Conservation (phyloP, 495 filamentous ascomycete species). For the Penicillium crystallinum region DNA sequence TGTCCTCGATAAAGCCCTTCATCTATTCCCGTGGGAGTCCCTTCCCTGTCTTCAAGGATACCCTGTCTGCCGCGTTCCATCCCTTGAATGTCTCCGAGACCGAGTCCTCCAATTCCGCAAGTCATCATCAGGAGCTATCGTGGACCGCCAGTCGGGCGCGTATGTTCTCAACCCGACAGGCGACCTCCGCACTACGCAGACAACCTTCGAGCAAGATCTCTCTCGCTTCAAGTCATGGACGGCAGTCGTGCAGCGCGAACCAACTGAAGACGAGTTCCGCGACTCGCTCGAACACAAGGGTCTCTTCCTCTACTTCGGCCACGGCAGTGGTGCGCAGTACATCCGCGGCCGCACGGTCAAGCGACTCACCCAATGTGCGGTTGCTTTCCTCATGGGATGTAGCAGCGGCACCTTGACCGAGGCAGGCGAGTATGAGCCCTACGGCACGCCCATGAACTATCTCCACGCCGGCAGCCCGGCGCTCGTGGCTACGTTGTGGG, state of each 20-base stretch:
- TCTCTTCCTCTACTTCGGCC: constrained; percentile 88
- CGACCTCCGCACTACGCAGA: constrained; percentile 76
- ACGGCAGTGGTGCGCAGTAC: constrained; percentile 93
- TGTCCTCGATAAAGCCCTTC: constrained; percentile 85
- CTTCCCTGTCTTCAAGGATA: constrained; percentile 77
- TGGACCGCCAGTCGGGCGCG: constrained; percentile 55
- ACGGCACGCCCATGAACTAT: constrained; percentile 86
- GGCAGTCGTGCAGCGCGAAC: constrained; percentile 58
- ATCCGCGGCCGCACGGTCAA: constrained; percentile 76
- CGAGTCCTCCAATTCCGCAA: constrained; percentile 51
- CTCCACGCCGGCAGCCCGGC: constrained; percentile 79
- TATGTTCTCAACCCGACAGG: constrained; percentile 85
- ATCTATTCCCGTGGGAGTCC: constrained; percentile 93
- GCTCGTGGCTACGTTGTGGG: constrained; percentile 88
- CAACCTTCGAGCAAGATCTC: constrained; percentile 61
- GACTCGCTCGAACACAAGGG: constrained; percentile 52
- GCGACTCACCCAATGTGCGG: constrained; percentile 68
- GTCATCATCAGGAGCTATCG: constrained; percentile 21
- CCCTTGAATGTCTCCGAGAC: constrained; percentile 70
- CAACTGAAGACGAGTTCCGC: constrained; percentile 73
- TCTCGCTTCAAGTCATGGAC: constrained; percentile 56
- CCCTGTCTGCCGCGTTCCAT: constrained; percentile 79
- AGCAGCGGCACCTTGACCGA: constrained; percentile 72
- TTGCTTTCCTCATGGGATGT: constrained; percentile 90
- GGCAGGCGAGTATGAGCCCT: constrained; percentile 80